phyloP scores from a whole-genome alignment of 495 filamentous ascomycete species.

The Neurospora sp. region DNA sequence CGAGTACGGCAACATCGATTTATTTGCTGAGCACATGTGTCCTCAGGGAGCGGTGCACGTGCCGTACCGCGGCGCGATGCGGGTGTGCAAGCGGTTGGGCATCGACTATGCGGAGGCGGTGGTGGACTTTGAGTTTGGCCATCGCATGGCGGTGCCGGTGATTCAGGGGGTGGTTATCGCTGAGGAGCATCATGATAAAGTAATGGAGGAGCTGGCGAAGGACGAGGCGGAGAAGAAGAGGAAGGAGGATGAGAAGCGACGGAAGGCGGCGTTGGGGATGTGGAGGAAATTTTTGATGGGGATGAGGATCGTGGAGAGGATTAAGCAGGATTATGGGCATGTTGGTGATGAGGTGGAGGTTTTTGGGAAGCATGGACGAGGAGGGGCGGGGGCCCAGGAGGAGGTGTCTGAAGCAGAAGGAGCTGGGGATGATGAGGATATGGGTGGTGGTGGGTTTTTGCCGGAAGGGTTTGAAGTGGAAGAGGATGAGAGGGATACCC shows the following conservation, averaged over 20 bases:
- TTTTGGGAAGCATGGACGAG: slow-evolving; percentile 24
- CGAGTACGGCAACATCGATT: slow-evolving; percentile 91
- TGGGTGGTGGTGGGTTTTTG: slow-evolving; percentile 48
- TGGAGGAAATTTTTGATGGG: slow-evolving; percentile 88
- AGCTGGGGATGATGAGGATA: slow-evolving; percentile 26
- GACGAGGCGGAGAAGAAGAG: slow-evolving; percentile 70
- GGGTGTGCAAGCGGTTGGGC: slow-evolving; percentile 70
- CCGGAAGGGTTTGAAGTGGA: slow-evolving; percentile 39
- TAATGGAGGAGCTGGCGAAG: slow-evolving; percentile 72
- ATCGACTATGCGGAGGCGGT: slow-evolving; percentile 94
- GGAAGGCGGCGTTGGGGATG: slow-evolving; percentile 59
- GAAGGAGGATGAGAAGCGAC: slow-evolving; percentile 74
- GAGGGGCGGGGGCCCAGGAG: slow-evolving; percentile 10
- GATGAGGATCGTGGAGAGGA: slow-evolving; percentile 67
- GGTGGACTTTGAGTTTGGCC: slow-evolving; percentile 92
- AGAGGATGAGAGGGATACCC: slow-evolving; percentile 17
- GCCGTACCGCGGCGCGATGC: slow-evolving; percentile 61
- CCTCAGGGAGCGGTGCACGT: slow-evolving; percentile 79
- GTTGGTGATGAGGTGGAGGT: slow-evolving; percentile 31
- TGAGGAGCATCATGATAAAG: slow-evolving; percentile 57
- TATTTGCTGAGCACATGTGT: slow-evolving; percentile 89
- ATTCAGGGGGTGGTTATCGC: slow-evolving; percentile 87
- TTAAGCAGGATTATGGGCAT: slow-evolving; percentile 70
- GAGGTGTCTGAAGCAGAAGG: slow-evolving; percentile 9
- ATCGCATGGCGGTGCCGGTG: slow-evolving; percentile 83